Evolutionary conservation across 2,329 filamentous ascomycete genomes (phyloP).

Genomic region (Neoscytalidium dimidiatum): DNA sequence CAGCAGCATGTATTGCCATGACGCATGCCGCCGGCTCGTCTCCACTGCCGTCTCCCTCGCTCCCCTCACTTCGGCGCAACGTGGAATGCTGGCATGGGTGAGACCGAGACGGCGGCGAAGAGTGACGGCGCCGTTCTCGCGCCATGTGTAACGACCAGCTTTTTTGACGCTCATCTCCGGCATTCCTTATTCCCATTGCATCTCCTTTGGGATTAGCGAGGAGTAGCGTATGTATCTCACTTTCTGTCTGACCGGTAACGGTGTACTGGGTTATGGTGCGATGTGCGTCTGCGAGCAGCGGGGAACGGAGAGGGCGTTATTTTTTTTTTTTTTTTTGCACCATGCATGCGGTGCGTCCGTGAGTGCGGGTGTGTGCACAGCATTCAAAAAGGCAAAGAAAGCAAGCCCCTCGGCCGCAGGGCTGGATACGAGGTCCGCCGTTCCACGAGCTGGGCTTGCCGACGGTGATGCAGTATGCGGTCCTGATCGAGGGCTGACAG

Average conservation of each 20-base stretch:
- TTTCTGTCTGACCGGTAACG: not conserved
- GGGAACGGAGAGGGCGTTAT: not conserved
- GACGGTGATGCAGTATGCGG: not conserved
- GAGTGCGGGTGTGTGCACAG: not conserved
- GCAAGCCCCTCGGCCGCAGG: not conserved
- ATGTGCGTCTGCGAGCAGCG: not conserved
- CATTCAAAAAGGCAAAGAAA: not conserved
- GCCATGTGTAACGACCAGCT: not conserved
- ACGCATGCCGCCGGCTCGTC: not conserved
- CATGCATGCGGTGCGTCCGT: not conserved
- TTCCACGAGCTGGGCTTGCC: not conserved
- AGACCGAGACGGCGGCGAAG: too few species aligned
- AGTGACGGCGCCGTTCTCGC: not conserved
- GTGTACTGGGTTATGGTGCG: not conserved
- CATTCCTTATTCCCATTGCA: not conserved
- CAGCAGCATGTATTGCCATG: too few species aligned
- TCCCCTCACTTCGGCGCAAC: not conserved
- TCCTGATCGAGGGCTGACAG: not conserved
- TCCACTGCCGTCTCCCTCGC: too few species aligned
- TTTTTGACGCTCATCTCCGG: not conserved
- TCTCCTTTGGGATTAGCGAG: not conserved
- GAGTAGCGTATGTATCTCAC: not conserved
- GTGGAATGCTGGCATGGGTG: not conserved
- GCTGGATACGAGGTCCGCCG: conserved; percentile 7
- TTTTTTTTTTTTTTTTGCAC: not conserved